Conservation (phyloP, 768 basidiomycete genomes). For the Boletellus ananiceps region DNA sequence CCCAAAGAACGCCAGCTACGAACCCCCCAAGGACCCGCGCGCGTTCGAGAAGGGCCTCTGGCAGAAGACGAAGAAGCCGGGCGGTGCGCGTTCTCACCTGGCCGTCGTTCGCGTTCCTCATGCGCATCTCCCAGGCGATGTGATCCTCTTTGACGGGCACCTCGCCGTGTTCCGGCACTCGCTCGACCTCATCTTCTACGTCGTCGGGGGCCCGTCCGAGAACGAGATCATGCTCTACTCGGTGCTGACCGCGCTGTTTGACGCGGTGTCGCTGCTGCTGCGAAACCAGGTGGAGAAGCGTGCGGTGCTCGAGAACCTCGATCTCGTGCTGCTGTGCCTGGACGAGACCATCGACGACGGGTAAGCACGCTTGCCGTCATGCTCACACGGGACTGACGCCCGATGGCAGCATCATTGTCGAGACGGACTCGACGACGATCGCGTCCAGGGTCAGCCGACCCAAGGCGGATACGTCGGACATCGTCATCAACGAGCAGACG, state of each 20-base stretch:
- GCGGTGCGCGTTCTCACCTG: conserved; percentile 50
- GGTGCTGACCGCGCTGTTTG: conserved; percentile 80
- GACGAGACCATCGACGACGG: conserved; percentile 99
- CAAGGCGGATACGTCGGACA: conserved; percentile 89
- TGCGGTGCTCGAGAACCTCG: conserved; percentile 89
- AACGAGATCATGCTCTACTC: conserved; percentile 95
- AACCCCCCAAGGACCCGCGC: conserved; percentile 79
- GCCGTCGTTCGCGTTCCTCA: background rate
- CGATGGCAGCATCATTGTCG: conserved; percentile 78
- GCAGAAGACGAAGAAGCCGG: conserved; percentile 92
- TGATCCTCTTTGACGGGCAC: conserved; percentile 85
- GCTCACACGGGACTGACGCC: conserved; percentile 8
- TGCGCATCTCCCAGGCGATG: conserved; percentile 59
- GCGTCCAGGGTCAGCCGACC: conserved; percentile 91
- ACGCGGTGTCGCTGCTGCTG: conserved; percentile 81
- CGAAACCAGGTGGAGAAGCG: conserved; percentile 94
- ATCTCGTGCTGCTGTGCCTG: conserved; percentile 84
- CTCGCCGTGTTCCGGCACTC: conserved; percentile 94
- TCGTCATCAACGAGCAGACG: conserved; percentile 98
- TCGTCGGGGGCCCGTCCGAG: conserved; percentile 80
- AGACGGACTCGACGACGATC: conserved; percentile 94
- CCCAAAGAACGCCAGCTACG: conserved; percentile 59
- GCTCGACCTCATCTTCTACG: conserved; percentile 92
- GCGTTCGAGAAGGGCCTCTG: conserved; percentile 93
- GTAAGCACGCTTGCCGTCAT: conserved; percentile 43